Evolutionary conservation across 495 filamentous ascomycete species (phyloP).

Genomic region (Glutinoglossum americanum): DNA sequence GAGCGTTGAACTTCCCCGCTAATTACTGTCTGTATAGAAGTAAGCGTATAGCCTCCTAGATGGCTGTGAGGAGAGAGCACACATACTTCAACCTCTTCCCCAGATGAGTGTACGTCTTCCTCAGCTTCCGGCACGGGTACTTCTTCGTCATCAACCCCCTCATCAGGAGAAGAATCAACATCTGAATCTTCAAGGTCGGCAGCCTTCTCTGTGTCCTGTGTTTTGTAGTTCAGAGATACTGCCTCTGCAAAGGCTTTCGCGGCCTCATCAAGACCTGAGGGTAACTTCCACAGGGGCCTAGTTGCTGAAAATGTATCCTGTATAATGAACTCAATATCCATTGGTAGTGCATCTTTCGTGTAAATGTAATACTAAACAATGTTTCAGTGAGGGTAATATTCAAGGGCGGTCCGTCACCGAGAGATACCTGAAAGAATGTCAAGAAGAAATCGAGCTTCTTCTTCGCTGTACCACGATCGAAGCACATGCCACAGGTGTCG

Average conservation of each 20-base stretch:
- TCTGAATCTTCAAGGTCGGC: constrained; percentile 47
- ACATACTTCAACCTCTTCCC: constrained; percentile 34
- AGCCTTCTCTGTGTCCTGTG: constrained; percentile 42
- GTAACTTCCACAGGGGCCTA: constrained; percentile 80
- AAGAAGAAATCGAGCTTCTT: constrained; percentile 98
- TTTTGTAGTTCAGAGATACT: constrained; percentile 71
- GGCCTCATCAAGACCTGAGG: constrained; percentile 61
- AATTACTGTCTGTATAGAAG: constrained; percentile 1
- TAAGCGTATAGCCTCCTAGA: neutral
- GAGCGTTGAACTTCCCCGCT: constrained; percentile 21
- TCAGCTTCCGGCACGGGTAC: constrained; percentile 24
- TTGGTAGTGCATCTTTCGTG: constrained; percentile 79
- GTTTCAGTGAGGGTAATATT: neutral
- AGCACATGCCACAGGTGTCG: constrained; percentile 91
- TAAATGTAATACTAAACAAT: constrained; percentile 65
- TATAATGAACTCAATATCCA: constrained; percentile 94
- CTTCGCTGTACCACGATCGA: constrained; percentile 76
- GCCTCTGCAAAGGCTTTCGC: constrained; percentile 67
- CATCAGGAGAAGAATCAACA: constrained; percentile 40
- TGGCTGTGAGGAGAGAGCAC: neutral
- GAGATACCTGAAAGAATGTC: constrained; percentile 62
- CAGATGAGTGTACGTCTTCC: constrained; percentile 35
- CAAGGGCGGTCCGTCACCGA: neutral
- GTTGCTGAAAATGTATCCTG: constrained; percentile 75
- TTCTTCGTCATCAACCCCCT: constrained; percentile 27